Percentiles rank a stretch among this genome's conserved stretches.
phyloP scores from a whole-genome alignment of 2,329 filamentous ascomycete genomes.

The Biscogniauxia mediterranea region DNA sequence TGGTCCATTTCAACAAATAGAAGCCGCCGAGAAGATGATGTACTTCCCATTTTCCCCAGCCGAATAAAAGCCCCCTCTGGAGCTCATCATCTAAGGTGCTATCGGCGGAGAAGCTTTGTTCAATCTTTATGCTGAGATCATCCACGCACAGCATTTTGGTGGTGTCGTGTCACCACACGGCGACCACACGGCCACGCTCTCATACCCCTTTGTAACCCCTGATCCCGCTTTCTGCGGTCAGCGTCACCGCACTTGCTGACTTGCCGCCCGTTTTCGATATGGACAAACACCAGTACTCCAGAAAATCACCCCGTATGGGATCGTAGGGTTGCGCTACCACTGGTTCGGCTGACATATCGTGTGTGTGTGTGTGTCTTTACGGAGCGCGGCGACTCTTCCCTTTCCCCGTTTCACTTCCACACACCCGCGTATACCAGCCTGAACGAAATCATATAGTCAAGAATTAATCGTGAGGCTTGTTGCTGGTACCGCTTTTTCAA shows the following conservation, averaged over 20 bases:
- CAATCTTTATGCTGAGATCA: slow-evolving; percentile 20
- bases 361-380: neutral
- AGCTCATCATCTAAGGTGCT: slow-evolving; percentile 9
- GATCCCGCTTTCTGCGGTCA: slow-evolving; percentile 23
- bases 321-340: slow-evolving; percentile 1
- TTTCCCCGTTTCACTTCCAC: neutral
- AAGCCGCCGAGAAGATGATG: slow-evolving; percentile 1
- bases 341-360: slow-evolving; percentile 6
- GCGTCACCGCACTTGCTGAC: slow-evolving; percentile 20
- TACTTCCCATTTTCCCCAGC: slow-evolving; percentile 5
- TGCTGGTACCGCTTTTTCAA: neutral
- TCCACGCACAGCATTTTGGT: slow-evolving; percentile 2
- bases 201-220: slow-evolving; percentile 9
- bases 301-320: neutral
- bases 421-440: neutral
- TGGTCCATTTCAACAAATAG: neutral
- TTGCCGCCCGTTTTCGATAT: slow-evolving; percentile 7
- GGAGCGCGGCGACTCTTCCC: neutral
- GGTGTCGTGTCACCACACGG: slow-evolving; percentile 23
- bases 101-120: slow-evolving; percentile 2
- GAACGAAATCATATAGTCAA: neutral
- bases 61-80: slow-evolving; percentile 6
- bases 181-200: slow-evolving; percentile 22
- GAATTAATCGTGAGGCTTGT: neutral
- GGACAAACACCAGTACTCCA: neutral